Evolutionary conservation across 1,284 basidiomycete genomes (phyloP).

Genomic region (Albatrellus sp.): DNA sequence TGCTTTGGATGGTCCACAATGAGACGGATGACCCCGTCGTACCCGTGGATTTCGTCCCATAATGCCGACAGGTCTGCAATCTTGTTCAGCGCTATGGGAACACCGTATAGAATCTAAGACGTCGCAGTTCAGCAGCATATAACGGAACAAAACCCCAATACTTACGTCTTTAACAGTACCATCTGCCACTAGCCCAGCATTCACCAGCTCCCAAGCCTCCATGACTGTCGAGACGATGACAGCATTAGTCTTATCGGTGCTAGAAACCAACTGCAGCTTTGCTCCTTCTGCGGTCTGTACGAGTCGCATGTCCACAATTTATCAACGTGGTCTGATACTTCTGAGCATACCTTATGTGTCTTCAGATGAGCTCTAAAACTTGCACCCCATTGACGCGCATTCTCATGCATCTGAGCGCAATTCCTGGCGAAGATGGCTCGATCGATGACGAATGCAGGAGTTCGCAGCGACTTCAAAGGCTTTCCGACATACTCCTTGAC

Average conservation of each 20-base stretch:
- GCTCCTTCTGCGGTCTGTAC: conserved; percentile 63
- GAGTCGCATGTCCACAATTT: no score
- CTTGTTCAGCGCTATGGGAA: conserved; percentile 63
- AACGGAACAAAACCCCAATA: conserved; percentile 6
- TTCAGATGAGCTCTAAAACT: conserved; percentile 76
- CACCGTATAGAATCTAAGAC: conserved; percentile 64
- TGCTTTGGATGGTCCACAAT: conserved; percentile 72
- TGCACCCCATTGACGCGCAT: conserved; percentile 51
- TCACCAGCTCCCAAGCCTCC: conserved; percentile 69
- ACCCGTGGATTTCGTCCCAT: conserved; percentile 37
- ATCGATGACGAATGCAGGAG: conserved; percentile 73
- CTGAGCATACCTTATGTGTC: conserved; percentile 67
- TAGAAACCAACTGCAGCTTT: conserved; percentile 50
- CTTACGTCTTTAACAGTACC: conserved; percentile 65
- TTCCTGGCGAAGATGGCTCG: conserved; percentile 57
- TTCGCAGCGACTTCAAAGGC: conserved; percentile 47
- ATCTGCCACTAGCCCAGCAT: conserved; percentile 57
- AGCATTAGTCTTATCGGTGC: conserved; percentile 38
- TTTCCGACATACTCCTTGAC: conserved; percentile 49
- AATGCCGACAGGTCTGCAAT: conserved; percentile 57
- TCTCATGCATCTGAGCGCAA: conserved; percentile 60
- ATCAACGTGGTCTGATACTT: background rate
- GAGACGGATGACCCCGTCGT: conserved; percentile 49
- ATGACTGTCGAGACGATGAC: conserved; percentile 71
- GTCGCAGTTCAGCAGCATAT: conserved; percentile 2